A percentile compares a stretch with the other conserved stretches of the same genome.
These are phyloP conservation scores for Aspergillus coremiiformis DNA, from an alignment of 495 filamentous ascomycete species.

Conservation along the genomic window DNA sequence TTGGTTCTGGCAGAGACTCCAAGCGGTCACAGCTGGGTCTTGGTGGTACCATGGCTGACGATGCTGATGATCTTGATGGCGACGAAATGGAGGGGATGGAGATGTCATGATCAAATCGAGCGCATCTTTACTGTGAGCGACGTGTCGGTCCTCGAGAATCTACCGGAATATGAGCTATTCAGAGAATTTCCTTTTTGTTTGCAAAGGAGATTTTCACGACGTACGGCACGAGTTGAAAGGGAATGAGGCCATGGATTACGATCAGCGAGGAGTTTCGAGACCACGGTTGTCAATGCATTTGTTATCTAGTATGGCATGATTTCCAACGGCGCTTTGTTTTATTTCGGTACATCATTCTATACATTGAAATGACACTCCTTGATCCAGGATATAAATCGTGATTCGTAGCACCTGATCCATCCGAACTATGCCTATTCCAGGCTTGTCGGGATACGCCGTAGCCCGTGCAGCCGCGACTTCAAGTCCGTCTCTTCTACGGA, in stretches of 20 bases:
- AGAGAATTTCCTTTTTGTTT: not conserved
- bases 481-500: not conserved
- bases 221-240: too few species aligned
- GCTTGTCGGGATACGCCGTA: slow-evolving; percentile 20
- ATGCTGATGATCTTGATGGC: slow-evolving; percentile 54
- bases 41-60: slow-evolving; percentile 49
- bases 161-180: not conserved
- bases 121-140: not conserved
- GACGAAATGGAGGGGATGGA: slow-evolving; percentile 71
- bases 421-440: not conserved
- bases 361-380: too few species aligned
- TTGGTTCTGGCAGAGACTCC: slow-evolving; percentile 36
- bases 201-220: too few species aligned
- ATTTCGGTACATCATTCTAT: slow-evolving; percentile 2
- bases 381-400: not conserved
- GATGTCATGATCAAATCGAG: slow-evolving; percentile 32
- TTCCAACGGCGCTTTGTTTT: not conserved
- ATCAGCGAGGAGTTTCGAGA: not conserved
- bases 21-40: slow-evolving; percentile 41
- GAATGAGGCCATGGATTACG: not conserved
- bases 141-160: not conserved
- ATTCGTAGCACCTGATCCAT: not conserved
- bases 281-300: not conserved
- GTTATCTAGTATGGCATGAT: not conserved
- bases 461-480: slow-evolving; percentile 24